These are phyloP conservation scores for Backusella westeae DNA, from an alignment of 192 early-diverging fungal species.

Conservation along the genomic window DNA sequence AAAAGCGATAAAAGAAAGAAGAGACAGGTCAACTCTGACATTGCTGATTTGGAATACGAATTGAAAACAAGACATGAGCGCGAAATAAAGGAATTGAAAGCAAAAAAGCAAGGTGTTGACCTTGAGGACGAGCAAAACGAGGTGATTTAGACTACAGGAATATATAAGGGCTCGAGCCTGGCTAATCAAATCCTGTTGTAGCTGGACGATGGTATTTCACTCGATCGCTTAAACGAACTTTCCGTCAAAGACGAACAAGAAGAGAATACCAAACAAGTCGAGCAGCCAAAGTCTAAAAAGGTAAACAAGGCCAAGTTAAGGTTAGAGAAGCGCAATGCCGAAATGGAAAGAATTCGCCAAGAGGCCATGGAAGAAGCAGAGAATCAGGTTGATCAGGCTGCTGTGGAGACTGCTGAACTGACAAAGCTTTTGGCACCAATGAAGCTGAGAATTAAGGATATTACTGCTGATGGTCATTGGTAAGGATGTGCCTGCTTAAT, in stretches of 20 bases:
- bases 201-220: conserved; percentile 27
- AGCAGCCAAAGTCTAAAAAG: conserved; percentile 38
- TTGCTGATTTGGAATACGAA: conserved; percentile 64
- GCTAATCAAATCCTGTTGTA: neutral
- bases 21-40: conserved; percentile 66
- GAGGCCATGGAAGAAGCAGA: conserved; percentile 78
- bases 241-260: conserved; percentile 23
- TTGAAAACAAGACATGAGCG: conserved; percentile 59
- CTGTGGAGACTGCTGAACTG: conserved; percentile 71
- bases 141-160: neutral
- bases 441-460: conserved; percentile 63
- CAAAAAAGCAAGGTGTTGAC: neutral
- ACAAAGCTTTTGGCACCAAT: conserved; percentile 51
- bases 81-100: conserved; percentile 49
- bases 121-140: conserved; percentile 2
- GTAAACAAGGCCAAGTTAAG: conserved; percentile 48
- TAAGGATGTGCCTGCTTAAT: conserved; percentile 24
- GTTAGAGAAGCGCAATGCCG: conserved; percentile 67
- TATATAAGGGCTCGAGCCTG: neutral
- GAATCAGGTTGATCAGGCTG: conserved; percentile 69
- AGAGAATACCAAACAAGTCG: conserved; percentile 10
- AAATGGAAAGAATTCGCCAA: conserved; percentile 66
- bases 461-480: conserved; percentile 92
- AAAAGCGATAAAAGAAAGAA: conserved; percentile 91
- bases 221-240: conserved; percentile 24